Evolutionary conservation across 495 filamentous ascomycete genomes (phyloP), one percentile per base, ranked within the genome.

Genomic region (Evernia prunastri): DNA sequence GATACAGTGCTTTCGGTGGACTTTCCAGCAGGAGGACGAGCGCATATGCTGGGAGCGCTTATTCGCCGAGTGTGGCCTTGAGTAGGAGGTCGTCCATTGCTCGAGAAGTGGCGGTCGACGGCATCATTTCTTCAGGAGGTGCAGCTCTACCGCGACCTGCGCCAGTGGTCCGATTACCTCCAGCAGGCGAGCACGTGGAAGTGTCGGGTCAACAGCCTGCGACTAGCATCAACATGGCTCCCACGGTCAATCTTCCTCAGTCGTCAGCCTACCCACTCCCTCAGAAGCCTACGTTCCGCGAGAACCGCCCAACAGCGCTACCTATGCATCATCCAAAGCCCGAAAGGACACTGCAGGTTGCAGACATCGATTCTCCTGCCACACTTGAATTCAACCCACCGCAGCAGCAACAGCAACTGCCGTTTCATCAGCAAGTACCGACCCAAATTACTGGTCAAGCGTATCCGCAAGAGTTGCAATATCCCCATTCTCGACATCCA

Each of bases 281-380:
- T 31, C 87, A 88, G 69, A 89, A 89, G 68, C 89, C 89, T 4
- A 79, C 82, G 2, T 90, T 87, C 77, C 87, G 86, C 58, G 92
- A 96, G 76, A 92, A 86, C 72, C 86, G 86, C 63, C 83, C 83
- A 54, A 87, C 78, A 54, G 80, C 83, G 29, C 85, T 97, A 45
- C 89, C 91, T 9, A 96, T 97, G 89, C 90, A 97, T 70, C 94
- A 99, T 72, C 94, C 94, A 59, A 88, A 91, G 51, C 94, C 94
- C 5, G 92, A 97, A 74, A 96, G 97, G 78, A 79, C 92, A 4
- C 88, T 99, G 35, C 97, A 94, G 33, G 87, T 97, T 62, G 90
- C 91, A 37, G 92, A 90, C 71, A 97, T 99, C 66, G 94, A 97
- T 72, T 91, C 87, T 29, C 92, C 95, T 4, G 86, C 82, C 25